Percentiles rank a stretch among this genome's conserved stretches.
phyloP scores from a whole-genome alignment of 2,329 filamentous ascomycete species.

The Fusarium sp. region DNA sequence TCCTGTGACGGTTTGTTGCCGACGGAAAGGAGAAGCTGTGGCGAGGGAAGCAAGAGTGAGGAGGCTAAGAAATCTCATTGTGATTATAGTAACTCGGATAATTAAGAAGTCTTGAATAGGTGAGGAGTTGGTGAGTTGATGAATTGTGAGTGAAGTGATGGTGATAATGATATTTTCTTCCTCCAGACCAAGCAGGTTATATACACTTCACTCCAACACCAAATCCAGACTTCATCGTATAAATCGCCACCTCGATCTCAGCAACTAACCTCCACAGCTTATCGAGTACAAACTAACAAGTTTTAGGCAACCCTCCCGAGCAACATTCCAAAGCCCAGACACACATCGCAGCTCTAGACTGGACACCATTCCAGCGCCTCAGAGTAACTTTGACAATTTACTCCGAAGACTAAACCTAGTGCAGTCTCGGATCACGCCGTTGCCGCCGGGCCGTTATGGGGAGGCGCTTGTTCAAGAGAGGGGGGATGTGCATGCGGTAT shows the following conservation, averaged over 20 bases:
- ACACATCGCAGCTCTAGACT: conserved; percentile 5
- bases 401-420: conserved; percentile 11
- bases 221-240: background rate
- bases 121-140: background rate
- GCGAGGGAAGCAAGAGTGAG: conserved; percentile 26
- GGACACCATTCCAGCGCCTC: conserved; percentile 7
- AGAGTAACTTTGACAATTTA: background rate
- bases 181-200: conserved; percentile 5
- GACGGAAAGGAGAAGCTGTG: conserved; percentile 16
- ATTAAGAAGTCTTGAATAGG: background rate
- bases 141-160: background rate
- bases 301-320: conserved; percentile 5
- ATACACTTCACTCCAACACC: conserved; percentile 9
- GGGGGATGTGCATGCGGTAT: background rate
- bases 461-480: background rate
- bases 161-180: background rate
- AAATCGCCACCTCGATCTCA: conserved; percentile 9
- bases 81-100: background rate
- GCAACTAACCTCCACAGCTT: background rate
- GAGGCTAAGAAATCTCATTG: conserved; percentile 36
- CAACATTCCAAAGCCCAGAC: conserved; percentile 21
- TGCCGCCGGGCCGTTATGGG: conserved; percentile 29
- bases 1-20: conserved; percentile 23
- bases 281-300: background rate
- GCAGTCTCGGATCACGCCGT: conserved; percentile 7